phyloP scores from a whole-genome alignment of 139 green algal species.

The Coelastrella sp. region DNA sequence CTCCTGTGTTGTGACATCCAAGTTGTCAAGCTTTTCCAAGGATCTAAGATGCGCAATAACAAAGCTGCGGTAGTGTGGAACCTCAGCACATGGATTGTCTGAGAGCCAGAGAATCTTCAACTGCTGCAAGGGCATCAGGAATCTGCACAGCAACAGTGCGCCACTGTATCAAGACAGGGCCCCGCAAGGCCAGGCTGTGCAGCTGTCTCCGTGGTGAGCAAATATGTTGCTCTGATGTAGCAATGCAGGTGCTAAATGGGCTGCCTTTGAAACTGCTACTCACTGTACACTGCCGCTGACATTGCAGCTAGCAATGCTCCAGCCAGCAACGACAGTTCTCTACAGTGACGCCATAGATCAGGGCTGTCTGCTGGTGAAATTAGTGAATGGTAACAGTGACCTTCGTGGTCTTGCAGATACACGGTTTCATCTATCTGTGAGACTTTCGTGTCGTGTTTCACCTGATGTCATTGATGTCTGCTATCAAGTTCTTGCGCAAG shows the following conservation, averaged over 20 bases:
- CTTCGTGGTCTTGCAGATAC: background rate
- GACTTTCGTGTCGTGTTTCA: background rate
- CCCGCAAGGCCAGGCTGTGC: background rate
- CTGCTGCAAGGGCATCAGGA: slow-evolving; percentile 41
- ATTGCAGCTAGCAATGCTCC: background rate
- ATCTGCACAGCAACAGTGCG: background rate
- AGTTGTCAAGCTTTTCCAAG: slow-evolving; percentile 72
- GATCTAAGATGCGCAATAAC: slow-evolving; percentile 51
- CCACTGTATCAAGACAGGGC: background rate
- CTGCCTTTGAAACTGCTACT: background rate
- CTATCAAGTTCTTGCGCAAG: slow-evolving; percentile 77
- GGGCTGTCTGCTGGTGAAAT: no score
- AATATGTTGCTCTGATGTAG: background rate
- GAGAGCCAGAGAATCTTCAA: slow-evolving; percentile 72
- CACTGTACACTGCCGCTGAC: no score
- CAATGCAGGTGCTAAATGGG: background rate
- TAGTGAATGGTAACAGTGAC: background rate
- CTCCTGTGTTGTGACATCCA: slow-evolving; percentile 39
- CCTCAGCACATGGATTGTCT: slow-evolving; percentile 71
- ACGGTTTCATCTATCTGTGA: background rate
- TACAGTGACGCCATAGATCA: no score
- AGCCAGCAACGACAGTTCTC: no score
- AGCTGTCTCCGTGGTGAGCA: background rate
- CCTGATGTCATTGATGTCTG: slow-evolving; percentile 36
- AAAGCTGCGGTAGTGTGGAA: slow-evolving; percentile 42